phyloP scores from a whole-genome alignment of 2,329 filamentous ascomycete species.

The Xylariales sp. region DNA sequence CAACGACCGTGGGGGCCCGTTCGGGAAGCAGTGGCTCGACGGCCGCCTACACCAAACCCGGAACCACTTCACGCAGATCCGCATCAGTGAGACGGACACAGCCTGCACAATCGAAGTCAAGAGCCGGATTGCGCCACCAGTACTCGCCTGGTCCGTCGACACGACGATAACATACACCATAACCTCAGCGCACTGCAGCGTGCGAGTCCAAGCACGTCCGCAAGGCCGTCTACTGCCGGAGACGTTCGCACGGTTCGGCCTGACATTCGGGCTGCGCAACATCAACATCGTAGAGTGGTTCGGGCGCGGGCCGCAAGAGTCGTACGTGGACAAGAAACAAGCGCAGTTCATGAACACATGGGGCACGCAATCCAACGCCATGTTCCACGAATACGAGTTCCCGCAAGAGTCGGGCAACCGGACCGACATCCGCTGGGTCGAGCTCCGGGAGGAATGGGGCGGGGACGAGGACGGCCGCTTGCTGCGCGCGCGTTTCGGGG shows the following conservation, averaged over 20 bases:
- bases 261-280: constrained; percentile 60
- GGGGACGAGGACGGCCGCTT: constrained; percentile 49
- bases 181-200: constrained; percentile 57
- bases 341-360: constrained; percentile 69
- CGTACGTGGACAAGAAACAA: constrained; percentile 73
- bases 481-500: constrained; percentile 59
- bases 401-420: constrained; percentile 76
- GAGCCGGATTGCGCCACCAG: constrained; percentile 70
- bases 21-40: constrained; percentile 68
- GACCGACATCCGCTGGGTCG: constrained; percentile 71
- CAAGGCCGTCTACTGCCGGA: constrained; percentile 62
- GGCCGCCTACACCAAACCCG: constrained; percentile 59
- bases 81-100: constrained; percentile 47
- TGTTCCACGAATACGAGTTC: constrained; percentile 73
- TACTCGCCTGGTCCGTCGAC: constrained; percentile 70
- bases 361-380: constrained; percentile 58
- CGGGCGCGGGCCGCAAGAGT: constrained; percentile 74
- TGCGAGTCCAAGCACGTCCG: constrained; percentile 62
- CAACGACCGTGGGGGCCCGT: constrained; percentile 68
- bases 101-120: constrained; percentile 58
- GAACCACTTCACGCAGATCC: constrained; percentile 54
- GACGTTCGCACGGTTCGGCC: constrained; percentile 72
- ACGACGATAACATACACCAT: constrained; percentile 67
- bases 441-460: constrained; percentile 53
- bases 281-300: constrained; percentile 67